Evolutionary conservation across 352 stramenopile species (phyloP).

Genomic region (Phytopythium oedochilum): DNA sequence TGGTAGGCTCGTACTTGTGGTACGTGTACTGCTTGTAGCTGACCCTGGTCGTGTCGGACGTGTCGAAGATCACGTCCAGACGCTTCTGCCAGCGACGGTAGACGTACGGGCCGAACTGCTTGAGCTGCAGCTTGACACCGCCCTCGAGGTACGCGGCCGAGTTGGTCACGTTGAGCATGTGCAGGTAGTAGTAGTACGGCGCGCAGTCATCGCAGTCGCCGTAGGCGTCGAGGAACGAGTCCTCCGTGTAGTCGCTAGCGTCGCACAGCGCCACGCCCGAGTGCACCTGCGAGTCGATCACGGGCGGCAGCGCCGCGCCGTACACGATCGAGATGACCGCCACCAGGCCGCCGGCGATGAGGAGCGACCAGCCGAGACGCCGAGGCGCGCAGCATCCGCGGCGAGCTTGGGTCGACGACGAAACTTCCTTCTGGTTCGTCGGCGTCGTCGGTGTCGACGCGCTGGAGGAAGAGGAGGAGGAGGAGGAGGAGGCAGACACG

Average conservation of each 20-base stretch:
- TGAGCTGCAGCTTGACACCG: conserved; percentile 46
- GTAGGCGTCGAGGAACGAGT: conserved; percentile 42
- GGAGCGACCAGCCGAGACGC: conserved; percentile 25
- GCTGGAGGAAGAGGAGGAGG: neutral
- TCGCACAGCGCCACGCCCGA: conserved; percentile 38
- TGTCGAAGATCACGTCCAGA: conserved; percentile 43
- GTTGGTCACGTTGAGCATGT: conserved; percentile 41
- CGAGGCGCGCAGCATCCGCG: conserved; percentile 25
- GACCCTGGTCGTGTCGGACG: conserved; percentile 32
- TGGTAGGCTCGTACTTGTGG: conserved; percentile 39
- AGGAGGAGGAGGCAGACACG: neutral
- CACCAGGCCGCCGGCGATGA: conserved; percentile 25
- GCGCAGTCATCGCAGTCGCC: conserved; percentile 52
- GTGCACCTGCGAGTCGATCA: conserved; percentile 37
- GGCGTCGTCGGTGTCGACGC: neutral
- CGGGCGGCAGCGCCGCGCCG: conserved; percentile 23
- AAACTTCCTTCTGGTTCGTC: neutral
- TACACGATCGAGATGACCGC: conserved; percentile 35
- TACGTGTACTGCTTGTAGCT: conserved; percentile 67
- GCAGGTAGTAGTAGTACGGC: conserved; percentile 44
- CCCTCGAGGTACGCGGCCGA: conserved; percentile 38
- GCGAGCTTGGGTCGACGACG: conserved; percentile 7
- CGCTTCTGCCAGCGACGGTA: conserved; percentile 58
- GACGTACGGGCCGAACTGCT: conserved; percentile 56
- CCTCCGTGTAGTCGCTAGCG: conserved; percentile 18